Evolutionary conservation across 257 asterid species (phyloP).

Genomic region (Misopates orontium): DNA sequence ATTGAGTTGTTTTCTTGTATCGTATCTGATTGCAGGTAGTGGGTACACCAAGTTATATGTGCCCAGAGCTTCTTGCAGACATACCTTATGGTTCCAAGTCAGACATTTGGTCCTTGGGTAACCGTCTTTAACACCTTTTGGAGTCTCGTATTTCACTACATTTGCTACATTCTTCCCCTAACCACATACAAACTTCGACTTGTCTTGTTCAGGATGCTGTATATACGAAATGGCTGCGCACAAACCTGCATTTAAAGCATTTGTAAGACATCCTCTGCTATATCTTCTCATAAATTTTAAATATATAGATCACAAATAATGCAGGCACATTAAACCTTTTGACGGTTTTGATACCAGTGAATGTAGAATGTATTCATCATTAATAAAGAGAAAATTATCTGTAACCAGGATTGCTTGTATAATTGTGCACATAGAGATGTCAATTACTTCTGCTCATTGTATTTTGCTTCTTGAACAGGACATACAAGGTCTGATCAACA

Average conservation of each 20-base stretch:
- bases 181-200: conserved; percentile 2
- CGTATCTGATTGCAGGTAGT: conserved; percentile 62
- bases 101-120: conserved; percentile 98
- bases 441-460: conserved; percentile 10
- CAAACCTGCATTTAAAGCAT: conserved; percentile 91
- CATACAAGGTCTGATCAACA: conserved; percentile 93
- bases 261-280: conserved; percentile 55
- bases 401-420: too few species aligned
- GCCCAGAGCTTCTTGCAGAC: conserved; percentile 99
- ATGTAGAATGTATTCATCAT: too few species aligned
- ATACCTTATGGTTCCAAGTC: conserved; percentile 98
- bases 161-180: conserved; percentile 25
- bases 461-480: conserved; percentile 56
- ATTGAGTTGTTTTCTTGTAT: conserved; percentile 1
- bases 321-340: too few species aligned
- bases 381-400: too few species aligned
- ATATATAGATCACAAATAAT: neutral
- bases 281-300: neutral
- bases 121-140: conserved; percentile 23
- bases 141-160: conserved; percentile 13
- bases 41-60: conserved; percentile 99
- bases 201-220: conserved; percentile 73
- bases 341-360: too few species aligned
- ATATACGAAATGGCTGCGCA: conserved; percentile 87
- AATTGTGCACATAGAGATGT: neutral